Conservation (phyloP, 345 rosid genomes). For the Eucalyptus microcorys region DNA sequence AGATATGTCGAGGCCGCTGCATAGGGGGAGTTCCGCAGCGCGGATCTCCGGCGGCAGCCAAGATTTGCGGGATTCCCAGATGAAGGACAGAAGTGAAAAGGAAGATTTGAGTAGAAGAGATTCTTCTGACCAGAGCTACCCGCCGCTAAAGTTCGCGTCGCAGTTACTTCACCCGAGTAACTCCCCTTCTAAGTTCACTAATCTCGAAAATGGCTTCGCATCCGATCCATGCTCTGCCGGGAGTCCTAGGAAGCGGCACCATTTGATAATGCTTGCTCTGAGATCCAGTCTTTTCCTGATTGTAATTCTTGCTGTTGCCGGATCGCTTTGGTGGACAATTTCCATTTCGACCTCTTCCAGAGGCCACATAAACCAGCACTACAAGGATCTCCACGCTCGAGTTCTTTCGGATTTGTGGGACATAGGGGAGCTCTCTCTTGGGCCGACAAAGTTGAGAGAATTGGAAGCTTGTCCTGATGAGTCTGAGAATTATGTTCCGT, state of each 20-base stretch:
- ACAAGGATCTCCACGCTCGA: slow-evolving; percentile 81
- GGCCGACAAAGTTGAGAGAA: slow-evolving; percentile 63
- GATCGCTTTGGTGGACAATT: slow-evolving; percentile 94
- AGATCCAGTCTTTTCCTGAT: slow-evolving; percentile 67
- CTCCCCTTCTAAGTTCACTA: slow-evolving; percentile 49
- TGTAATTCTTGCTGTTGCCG: slow-evolving; percentile 50
- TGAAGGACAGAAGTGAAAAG: slow-evolving; percentile 67
- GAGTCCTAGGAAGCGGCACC: slow-evolving; percentile 51
- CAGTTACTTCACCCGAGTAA: slow-evolving; percentile 29
- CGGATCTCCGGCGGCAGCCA: slow-evolving; percentile 54
- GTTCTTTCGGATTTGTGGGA: slow-evolving; percentile 84
- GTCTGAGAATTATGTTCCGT: slow-evolving; percentile 70
- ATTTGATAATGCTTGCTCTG: slow-evolving; percentile 38
- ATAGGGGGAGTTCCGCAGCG: slow-evolving; percentile 48
- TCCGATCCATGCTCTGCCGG: slow-evolving; percentile 37
- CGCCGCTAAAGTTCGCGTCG: slow-evolving; percentile 49
- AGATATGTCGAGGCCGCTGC: slow-evolving; percentile 73
- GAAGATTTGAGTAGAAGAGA: slow-evolving; percentile 46
- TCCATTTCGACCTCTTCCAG: slow-evolving; percentile 64
- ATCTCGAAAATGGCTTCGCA: slow-evolving; percentile 44
- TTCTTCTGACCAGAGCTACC: slow-evolving; percentile 33
- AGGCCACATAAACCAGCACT: slow-evolving; percentile 64
- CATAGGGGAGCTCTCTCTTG: slow-evolving; percentile 81
- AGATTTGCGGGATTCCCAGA: slow-evolving; percentile 60
- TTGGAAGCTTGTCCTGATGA: slow-evolving; percentile 63